Percentiles rank a stretch among this genome's conserved stretches.
Evolutionary conservation across 257 asterid species (phyloP).

Genomic region (Schizonepeta tenuifolia): DNA sequence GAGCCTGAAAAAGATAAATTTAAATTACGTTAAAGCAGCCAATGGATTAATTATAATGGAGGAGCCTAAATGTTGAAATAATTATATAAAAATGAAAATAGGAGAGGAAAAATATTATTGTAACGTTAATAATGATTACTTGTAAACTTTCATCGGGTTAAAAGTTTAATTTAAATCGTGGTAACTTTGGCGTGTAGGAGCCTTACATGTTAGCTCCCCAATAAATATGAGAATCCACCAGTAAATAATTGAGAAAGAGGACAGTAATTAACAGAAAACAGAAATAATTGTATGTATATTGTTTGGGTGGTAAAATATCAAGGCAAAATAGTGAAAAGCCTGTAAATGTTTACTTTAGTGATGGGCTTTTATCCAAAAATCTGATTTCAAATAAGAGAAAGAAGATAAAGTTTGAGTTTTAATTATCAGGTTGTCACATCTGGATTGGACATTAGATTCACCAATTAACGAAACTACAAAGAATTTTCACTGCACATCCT

Average conservation of each 20-base stretch:
- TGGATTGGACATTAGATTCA: conserved; percentile 45
- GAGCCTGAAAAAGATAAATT: conserved; percentile 31
- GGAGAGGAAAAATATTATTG: not conserved
- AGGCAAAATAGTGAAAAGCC: conserved; percentile 12
- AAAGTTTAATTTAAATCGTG: conserved; percentile 22
- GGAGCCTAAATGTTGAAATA: conserved; percentile 12
- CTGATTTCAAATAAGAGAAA: conserved; percentile 31
- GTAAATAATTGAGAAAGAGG: conserved; percentile 8
- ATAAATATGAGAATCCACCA: conserved; percentile 25
- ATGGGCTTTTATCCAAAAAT: conserved; percentile 24
- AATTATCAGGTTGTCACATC: conserved; percentile 39
- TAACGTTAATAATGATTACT: not conserved
- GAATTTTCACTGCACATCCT: not conserved
- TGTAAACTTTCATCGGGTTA: not conserved
- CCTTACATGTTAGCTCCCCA: conserved; percentile 29
- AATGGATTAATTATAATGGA: not conserved
- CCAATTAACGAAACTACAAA: conserved; percentile 24
- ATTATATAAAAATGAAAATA: not conserved
- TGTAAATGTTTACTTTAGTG: conserved; percentile 30
- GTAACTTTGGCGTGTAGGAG: conserved; percentile 23
- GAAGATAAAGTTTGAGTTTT: conserved; percentile 24
- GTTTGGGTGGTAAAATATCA: not conserved
- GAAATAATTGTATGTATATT: not conserved
- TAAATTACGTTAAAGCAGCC: not conserved
- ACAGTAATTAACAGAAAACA: not conserved